Base-by-base conservation (phyloP, 1,284 basidiomycete genomes). In the Ceratobasidium sp. region DNA sequence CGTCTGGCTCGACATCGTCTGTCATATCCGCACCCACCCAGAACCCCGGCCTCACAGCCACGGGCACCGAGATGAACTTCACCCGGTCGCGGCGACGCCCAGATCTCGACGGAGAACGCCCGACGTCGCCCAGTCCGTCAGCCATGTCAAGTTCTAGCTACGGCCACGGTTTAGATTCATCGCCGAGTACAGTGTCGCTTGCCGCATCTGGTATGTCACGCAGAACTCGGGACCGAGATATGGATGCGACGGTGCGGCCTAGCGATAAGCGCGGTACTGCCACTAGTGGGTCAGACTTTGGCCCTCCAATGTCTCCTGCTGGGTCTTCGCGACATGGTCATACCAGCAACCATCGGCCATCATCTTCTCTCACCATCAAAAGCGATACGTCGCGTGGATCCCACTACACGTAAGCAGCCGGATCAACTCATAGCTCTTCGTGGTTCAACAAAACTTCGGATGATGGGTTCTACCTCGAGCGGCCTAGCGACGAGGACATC, bases 21-120 rank as follows among this genome's bases (percentile, higher is more conserved):
- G 73, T 54, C 58, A 93, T 93, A 75, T 92, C 90, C 49, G 91
- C 91, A 4, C 91, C 91, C 5, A 89, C 89, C 77, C 91, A 91
- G 18, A 93, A 93, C 78, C 91, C 91, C 14, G 87, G 88, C 9
- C 85, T 93, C 66, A 91, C 90, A 2, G 74, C 85, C 70, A 83
- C 86, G 77, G 91, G 91, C 58, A 89, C 89, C 14, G 90, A 91
- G 75, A 81, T 91, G 77, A 91, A 79, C 55, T 74, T 43, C 46
- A 52, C 21, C 21, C 52, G 66, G 14, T 41, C 62, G 6, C 71
- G 72, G 52, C 64, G 52, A 62, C 16, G 55, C 50, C 9, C 23
- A 35, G 59, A 50, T 64, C 52, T 47, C 43, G 75, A 54, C 58
- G 64, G 64, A 58, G 54, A 30, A 41, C 72, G 61, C 28, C 69